Percentiles rank a stretch among this genome's conserved stretches.
These are phyloP conservation scores for Chiua virens DNA, from an alignment of 768 basidiomycete genomes.

Conservation along the genomic window DNA sequence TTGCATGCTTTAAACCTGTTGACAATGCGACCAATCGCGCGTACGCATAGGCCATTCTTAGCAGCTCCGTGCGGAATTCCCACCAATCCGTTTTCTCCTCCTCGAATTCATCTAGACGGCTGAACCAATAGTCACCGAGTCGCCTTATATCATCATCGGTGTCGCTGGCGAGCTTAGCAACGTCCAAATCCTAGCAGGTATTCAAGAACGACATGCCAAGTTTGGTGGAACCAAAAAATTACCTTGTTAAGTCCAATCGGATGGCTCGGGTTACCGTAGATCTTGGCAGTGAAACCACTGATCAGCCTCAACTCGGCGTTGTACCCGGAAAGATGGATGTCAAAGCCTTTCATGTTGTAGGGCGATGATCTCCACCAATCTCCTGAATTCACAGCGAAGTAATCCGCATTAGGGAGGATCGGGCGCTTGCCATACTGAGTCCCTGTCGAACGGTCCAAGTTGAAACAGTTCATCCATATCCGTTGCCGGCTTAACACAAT, in stretches of 20 bases:
- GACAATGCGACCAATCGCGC: conserved; percentile 68
- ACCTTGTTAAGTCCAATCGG: conserved; percentile 80
- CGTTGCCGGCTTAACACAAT: conserved; percentile 89
- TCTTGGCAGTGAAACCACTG: conserved; percentile 55
- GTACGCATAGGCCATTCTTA: conserved; percentile 66
- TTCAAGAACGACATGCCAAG: conserved; percentile 2
- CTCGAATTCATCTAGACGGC: conserved; percentile 49
- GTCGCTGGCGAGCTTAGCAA: conserved; percentile 61
- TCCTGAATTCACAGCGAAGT: conserved; percentile 68
- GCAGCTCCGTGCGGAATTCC: conserved; percentile 58
- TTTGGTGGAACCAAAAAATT: neutral
- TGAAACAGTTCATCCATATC: conserved; percentile 88
- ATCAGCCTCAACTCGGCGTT: conserved; percentile 72
- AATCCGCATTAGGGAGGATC: conserved; percentile 75
- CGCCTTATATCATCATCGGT: conserved; percentile 68
- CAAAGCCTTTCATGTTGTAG: conserved; percentile 70
- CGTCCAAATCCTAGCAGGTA: conserved; percentile 51
- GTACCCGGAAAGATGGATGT: conserved; percentile 79
- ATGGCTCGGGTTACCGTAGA: conserved; percentile 72
- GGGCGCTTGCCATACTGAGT: conserved; percentile 88
- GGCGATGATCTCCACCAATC: conserved; percentile 70
- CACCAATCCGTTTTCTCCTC: conserved; percentile 51
- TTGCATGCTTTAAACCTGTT: conserved; percentile 76
- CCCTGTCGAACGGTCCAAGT: conserved; percentile 85
- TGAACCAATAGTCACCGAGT: conserved; percentile 57